These are phyloP conservation scores for Lentinula sp. DNA, from an alignment of 768 basidiomycete species.

Conservation along the genomic window DNA sequence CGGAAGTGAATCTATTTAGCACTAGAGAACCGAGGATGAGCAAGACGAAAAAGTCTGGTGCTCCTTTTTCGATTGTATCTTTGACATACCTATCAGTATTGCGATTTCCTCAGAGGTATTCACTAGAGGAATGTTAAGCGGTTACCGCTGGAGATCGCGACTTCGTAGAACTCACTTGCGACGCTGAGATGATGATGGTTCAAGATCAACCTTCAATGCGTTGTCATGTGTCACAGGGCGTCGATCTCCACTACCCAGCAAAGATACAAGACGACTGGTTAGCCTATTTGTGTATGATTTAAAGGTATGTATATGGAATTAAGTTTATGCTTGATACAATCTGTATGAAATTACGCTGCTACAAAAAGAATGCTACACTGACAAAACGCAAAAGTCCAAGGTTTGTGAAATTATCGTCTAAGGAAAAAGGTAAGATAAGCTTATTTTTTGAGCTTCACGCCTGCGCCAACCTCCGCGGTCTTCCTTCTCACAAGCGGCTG, in stretches of 20 bases:
- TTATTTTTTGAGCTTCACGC: not conserved
- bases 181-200: not conserved
- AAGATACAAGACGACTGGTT: too few species aligned
- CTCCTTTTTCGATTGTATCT: too few species aligned
- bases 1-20: too few species aligned
- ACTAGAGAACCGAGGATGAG: too few species aligned
- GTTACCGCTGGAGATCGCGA: not conserved
- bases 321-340: not conserved
- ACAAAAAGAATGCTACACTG: conserved; percentile 4
- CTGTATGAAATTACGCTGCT: not conserved
- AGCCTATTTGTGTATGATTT: too few species aligned
- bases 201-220: not conserved
- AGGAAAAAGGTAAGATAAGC: not conserved
- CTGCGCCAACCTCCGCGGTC: not conserved
- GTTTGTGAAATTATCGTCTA: not conserved
- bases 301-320: too few species aligned
- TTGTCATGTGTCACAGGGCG: too few species aligned
- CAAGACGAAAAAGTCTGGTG: too few species aligned
- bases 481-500: not conserved
- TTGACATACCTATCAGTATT: conserved; percentile 25
- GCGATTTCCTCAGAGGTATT: conserved; percentile 30
- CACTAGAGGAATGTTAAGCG: conserved; percentile 8
- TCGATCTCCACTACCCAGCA: too few species aligned
- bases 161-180: not conserved
- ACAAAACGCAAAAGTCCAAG: not conserved